Evolutionary conservation across 2,329 filamentous ascomycete species (phyloP), one percentile per base, ranked within the genome.

Genomic region (Cladophialophora immunda): DNA sequence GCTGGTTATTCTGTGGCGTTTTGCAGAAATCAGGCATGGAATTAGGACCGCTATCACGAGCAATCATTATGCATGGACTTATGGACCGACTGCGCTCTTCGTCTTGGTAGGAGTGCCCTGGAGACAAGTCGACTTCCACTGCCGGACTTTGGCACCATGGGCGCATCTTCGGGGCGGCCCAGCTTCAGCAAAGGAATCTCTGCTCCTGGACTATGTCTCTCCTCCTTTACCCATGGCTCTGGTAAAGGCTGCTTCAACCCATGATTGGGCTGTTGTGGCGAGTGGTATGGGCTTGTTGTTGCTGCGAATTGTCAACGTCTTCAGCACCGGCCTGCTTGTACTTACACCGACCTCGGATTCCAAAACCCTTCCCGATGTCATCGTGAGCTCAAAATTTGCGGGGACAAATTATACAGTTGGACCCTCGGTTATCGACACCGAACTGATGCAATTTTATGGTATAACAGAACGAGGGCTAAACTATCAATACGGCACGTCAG

Each of bases 191-290:
- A 34, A 73, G 68, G 71, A 72, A 59, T 73, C 71, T 17, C 54
- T 77, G 2, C 63, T 75, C 1, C 69, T 77, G 22, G 75, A 77
- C 53, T 78, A 77, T 58, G 62, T 77, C 8, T 76, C 76, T 8
- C 74, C 74, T 8, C 55, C 73, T 22, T 59, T 72, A 5, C 68
- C 71, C 22, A 64, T 69, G 2, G 68, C 68, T 19, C 68, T 76
- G 2, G 73, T 67, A 62, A 57, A 41, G 29, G 73, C 76, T 8
- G 64, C 73, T 3, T 71, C 64, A 34, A 73, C 75, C 61, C 69
- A 72, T 1, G 73, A 77, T 57, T 74, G 71, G 69, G 70, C 74
- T 8, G 75, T 77, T 9, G 68, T 73, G 15, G 67, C 72, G 38
- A 72, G 73, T 9, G 71, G 70, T 36, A 34, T 61, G 1, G 71